Conservation (phyloP, 2,329 filamentous ascomycete genomes). For the Lojkania enalia region DNA sequence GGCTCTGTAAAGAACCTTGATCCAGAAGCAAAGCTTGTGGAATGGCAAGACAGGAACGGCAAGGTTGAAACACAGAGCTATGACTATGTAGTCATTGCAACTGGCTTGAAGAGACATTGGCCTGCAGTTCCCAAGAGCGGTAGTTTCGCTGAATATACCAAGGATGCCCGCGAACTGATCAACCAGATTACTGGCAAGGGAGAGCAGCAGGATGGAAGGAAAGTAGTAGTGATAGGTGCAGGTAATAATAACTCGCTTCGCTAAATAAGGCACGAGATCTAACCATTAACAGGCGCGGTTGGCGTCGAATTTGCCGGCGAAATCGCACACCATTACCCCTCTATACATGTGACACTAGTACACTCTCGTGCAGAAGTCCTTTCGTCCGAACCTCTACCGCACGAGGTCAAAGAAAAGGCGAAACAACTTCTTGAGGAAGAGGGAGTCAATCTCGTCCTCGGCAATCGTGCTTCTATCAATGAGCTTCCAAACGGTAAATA, state of each 20-base stretch:
- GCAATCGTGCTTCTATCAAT: constrained; percentile 57
- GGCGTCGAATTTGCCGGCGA: constrained; percentile 83
- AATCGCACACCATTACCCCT: constrained; percentile 68
- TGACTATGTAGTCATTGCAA: constrained; percentile 75
- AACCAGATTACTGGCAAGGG: constrained; percentile 43
- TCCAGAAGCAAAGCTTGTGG: constrained; percentile 62
- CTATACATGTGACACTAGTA: constrained; percentile 69
- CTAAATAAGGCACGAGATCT: background rate
- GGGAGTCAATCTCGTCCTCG: constrained; percentile 68
- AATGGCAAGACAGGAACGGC: constrained; percentile 54
- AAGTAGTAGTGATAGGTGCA: constrained; percentile 74
- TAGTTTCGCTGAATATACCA: constrained; percentile 64
- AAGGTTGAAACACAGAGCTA: constrained; percentile 57
- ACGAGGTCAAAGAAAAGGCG: constrained; percentile 67
- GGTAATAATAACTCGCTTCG: too few species aligned
- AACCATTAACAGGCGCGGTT: constrained; percentile 62
- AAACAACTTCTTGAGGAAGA: constrained; percentile 61
- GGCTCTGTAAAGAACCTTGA: constrained; percentile 67
- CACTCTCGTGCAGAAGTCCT: constrained; percentile 73
- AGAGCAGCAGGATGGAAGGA: constrained; percentile 39
- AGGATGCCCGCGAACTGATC: constrained; percentile 65
- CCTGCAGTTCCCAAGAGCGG: constrained; percentile 72
- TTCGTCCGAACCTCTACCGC: constrained; percentile 72
- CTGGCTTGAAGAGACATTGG: constrained; percentile 70
- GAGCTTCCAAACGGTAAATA: constrained; percentile 36